Percentiles rank a stretch among this genome's conserved stretches.
These are phyloP conservation scores for Escovopsis weberi DNA, from an alignment of 2,329 filamentous ascomycete genomes.

Conservation along the genomic window DNA sequence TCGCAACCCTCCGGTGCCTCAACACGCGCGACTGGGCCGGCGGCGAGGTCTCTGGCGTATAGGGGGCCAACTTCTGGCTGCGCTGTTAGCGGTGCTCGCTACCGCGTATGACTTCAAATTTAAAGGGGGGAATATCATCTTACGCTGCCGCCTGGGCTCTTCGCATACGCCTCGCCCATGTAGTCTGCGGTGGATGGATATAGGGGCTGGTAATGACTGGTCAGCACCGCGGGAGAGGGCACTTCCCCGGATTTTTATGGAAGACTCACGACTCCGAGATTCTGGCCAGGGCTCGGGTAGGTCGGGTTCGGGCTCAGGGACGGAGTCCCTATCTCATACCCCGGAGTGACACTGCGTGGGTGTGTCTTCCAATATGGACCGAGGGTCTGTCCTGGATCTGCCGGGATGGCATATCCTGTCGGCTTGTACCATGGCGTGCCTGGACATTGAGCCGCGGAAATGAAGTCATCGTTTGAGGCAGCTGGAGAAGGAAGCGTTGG, in stretches of 20 bases:
- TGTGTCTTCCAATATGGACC: neutral
- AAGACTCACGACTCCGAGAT: neutral
- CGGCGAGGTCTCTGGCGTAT: neutral
- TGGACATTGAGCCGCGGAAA: neutral
- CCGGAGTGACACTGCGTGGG: neutral
- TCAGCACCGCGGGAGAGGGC: neutral
- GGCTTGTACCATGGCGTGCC: neutral
- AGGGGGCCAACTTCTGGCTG: neutral
- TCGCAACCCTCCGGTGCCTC: neutral
- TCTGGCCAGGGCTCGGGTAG: neutral
- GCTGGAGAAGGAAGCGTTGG: constrained; percentile 31
- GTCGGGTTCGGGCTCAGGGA: neutral
- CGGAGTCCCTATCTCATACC: neutral
- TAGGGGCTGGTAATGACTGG: no score
- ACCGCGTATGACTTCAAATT: neutral
- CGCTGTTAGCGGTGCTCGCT: neutral
- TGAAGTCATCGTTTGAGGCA: constrained; percentile 17
- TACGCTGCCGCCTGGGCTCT: neutral
- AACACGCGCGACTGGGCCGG: neutral
- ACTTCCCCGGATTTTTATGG: neutral
- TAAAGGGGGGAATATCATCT: neutral
- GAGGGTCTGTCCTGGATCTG: neutral
- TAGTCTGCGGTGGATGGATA: neutral
- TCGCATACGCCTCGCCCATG: neutral
- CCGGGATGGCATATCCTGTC: neutral